These are phyloP conservation scores for Yamadazyma olivae DNA, from an alignment of 805 yeast genomes.

Conservation along the genomic window DNA sequence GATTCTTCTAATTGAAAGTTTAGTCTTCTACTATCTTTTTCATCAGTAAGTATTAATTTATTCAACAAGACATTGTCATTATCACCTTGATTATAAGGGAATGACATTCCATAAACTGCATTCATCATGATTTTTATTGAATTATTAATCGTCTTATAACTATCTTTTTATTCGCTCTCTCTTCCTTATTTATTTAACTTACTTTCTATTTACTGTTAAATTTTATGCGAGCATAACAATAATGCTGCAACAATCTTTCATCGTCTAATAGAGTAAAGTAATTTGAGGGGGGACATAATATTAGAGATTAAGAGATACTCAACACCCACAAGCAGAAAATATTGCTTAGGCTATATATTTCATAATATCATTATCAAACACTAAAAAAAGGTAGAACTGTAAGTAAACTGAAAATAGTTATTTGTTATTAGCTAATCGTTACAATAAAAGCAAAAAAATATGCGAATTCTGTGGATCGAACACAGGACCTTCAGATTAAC, in stretches of 20 bases:
- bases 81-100: conserved; percentile 22
- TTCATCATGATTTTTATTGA: not conserved
- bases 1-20: conserved; percentile 17
- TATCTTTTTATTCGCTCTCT: no score
- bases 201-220: no score
- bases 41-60: conserved; percentile 25
- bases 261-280: no score
- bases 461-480: conserved; percentile 76
- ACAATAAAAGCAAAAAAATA: conserved; percentile 15
- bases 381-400: not conserved
- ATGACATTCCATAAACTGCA: conserved; percentile 10
- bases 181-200: no score
- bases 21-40: conserved; percentile 20
- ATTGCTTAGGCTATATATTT: no score
- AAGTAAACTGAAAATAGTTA: not conserved
- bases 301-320: no score
- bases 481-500: conserved; percentile 74
- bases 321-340: not conserved
- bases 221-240: no score
- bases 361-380: not conserved
- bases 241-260: no score
- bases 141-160: no score
- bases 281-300: no score
- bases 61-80: conserved; percentile 16
- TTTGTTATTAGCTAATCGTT: not conserved